A percentile compares a stretch with the other conserved stretches of the same genome.
These are phyloP conservation scores for Flaveria sonorensis DNA, from an alignment of 129 eudicot species.

Conservation along the genomic window DNA sequence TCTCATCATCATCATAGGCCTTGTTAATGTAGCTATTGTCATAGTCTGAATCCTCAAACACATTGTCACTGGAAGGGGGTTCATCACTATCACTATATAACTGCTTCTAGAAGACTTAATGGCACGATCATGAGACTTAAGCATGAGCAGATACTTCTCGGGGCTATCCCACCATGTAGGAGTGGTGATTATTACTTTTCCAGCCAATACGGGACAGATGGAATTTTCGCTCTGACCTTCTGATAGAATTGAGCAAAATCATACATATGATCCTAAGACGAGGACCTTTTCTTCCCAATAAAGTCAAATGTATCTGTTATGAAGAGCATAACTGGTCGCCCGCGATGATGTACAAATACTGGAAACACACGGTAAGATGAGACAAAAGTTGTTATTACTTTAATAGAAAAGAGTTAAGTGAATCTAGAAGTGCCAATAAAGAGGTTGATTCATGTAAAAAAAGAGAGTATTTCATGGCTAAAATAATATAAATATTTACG, in stretches of 20 bases:
- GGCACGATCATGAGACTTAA: neutral
- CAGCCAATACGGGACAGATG: conserved; percentile 49
- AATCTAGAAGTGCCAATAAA: neutral
- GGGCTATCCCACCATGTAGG: conserved; percentile 63
- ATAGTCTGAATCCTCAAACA: conserved; percentile 25
- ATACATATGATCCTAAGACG: conserved; percentile 47
- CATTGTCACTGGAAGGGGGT: neutral
- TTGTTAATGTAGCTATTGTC: too few relatives aligned
- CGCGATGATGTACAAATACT: conserved; percentile 55
- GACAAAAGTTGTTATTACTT: neutral
- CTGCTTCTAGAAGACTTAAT: neutral
- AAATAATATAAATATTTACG: neutral
- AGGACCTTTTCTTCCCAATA: conserved; percentile 44
- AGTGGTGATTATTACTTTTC: conserved; percentile 50
- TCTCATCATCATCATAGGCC: conserved; percentile 33
- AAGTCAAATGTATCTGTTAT: conserved; percentile 42
- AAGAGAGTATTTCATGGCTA: too few relatives aligned
- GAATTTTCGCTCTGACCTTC: conserved; percentile 30
- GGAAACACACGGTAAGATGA: conserved; percentile 30
- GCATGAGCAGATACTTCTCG: conserved; percentile 35
- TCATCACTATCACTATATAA: conserved; percentile 24
- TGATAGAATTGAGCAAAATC: conserved; percentile 32
- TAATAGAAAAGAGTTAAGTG: neutral
- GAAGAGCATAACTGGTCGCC: conserved; percentile 39
- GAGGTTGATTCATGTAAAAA: neutral